Base-by-base conservation (phyloP, 805 yeast species). In the Metschnikowia vanudenii region DNA sequence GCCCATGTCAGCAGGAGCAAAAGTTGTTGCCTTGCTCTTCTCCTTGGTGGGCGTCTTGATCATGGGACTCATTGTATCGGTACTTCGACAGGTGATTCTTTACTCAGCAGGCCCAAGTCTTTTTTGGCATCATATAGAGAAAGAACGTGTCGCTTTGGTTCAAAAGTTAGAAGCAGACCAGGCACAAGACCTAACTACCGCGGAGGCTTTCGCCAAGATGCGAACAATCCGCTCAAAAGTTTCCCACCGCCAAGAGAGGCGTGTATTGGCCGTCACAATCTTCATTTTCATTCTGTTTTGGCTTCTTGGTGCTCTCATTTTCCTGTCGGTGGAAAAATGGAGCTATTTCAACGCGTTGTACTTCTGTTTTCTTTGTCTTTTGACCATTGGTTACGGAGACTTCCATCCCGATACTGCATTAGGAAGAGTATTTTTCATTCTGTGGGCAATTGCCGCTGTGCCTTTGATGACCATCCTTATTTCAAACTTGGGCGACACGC, bases 311-410 rank as follows among this genome's bases (percentile, higher is more conserved):
- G 89, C 90, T 0, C 49, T 81, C 29, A 77, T 80, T 0, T 86
- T 89, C 58, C 65, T 69, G 30, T 69, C 64, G 29, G 65, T 78
- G 14, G 96, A 88, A 61, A 68, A 65, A 3, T 90, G 96, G 96
- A 50, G 74, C 5, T 90, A 83, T 63, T 85, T 85, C 53, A 69
- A 80, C 43, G 74, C 81, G 2, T 71, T 86, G n/a, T 90, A 90
- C 65, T 89, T 87, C 58, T 80, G 91, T 50, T 81, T 85, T 51
- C 66, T 86, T 33, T 82, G 92, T 57, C 74, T 90, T 43, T 65
- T 88, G 6, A 87, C 96, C 0, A 85, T 90, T 46, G 96, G 96
- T 0, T 88, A 86, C 63, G 97, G 96, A 26, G 90, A 84, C 58
- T 81, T 71, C 54, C 71, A 80, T 1, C 96, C 96, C 1, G 46